A percentile compares a stretch with the other conserved stretches of the same genome.
phyloP scores from a whole-genome alignment of 2,329 filamentous ascomycete genomes.

The Sordariomycetes sp. region DNA sequence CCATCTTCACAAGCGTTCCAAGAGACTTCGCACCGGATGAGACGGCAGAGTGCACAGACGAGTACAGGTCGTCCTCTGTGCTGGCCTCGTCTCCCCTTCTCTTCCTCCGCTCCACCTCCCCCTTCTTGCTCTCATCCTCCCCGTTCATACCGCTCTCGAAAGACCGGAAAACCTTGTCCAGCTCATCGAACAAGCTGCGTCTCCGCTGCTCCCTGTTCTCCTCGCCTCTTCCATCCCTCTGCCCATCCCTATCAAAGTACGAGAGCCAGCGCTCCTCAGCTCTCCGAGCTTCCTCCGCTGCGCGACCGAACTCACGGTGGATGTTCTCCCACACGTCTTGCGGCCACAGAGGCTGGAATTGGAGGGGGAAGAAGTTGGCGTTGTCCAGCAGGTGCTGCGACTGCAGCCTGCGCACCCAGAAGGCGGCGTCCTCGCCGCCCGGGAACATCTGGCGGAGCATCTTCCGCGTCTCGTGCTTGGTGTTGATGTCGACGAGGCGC shows the following conservation, averaged over 20 bases:
- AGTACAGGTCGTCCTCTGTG: slow-evolving; percentile 30
- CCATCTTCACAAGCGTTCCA: slow-evolving; percentile 25
- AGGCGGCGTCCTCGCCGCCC: slow-evolving; percentile 25
- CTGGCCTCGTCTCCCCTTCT: slow-evolving; percentile 12
- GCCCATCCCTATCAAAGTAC: slow-evolving; percentile 7
- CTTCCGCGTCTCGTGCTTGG: slow-evolving; percentile 21
- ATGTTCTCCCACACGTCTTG: slow-evolving; percentile 17
- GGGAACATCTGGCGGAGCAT: slow-evolving; percentile 27
- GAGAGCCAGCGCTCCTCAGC: slow-evolving; percentile 9
- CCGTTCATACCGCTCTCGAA: slow-evolving; percentile 1
- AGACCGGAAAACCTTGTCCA: slow-evolving; percentile 1
- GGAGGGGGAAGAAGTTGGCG: slow-evolving; percentile 15
- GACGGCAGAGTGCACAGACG: slow-evolving; percentile 23
- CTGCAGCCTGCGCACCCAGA: slow-evolving; percentile 28
- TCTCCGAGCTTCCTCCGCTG: slow-evolving; percentile 17
- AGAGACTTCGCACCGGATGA: slow-evolving; percentile 26
- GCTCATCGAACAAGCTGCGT: slow-evolving; percentile 3
- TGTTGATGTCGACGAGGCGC: slow-evolving; percentile 26
- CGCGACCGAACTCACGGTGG: slow-evolving; percentile 18
- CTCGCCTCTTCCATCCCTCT: not conserved
- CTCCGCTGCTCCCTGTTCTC: not conserved
- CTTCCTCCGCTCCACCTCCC: not conserved
- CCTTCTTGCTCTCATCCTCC: not conserved
- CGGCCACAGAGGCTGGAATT: slow-evolving; percentile 8
- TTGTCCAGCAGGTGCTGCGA: slow-evolving; percentile 24